Evolutionary conservation across 1,284 basidiomycete genomes (phyloP).

Genomic region (Grifola frondosa): DNA sequence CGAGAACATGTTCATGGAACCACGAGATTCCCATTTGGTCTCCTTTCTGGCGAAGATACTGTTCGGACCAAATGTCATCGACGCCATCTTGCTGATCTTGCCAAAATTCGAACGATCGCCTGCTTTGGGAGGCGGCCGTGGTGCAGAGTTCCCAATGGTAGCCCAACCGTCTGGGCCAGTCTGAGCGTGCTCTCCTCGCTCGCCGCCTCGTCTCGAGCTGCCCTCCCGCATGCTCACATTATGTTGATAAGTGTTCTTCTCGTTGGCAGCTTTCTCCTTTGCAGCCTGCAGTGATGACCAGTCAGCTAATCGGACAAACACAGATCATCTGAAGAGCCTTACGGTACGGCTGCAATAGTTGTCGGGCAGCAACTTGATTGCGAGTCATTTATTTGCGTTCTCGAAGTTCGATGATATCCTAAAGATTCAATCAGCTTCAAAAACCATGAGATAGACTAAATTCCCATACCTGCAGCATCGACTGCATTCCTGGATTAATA

Average conservation of each 20-base stretch:
- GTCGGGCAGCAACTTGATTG: constrained; percentile 76
- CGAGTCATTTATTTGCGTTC: constrained; percentile 78
- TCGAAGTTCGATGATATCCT: constrained; percentile 79
- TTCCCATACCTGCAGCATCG: constrained; percentile 90
- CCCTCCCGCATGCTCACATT: constrained; percentile 62
- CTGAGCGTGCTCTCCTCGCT: constrained; percentile 55
- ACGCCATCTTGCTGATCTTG: constrained; percentile 67
- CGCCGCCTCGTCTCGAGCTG: constrained; percentile 83
- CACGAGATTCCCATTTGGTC: constrained; percentile 65
- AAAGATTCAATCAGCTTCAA: constrained; percentile 2
- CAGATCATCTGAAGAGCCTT: constrained; percentile 62
- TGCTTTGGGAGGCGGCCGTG: constrained; percentile 70
- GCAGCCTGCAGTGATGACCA: constrained; percentile 46
- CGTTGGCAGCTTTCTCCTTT: constrained; percentile 66
- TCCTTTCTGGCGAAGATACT: constrained; percentile 64
- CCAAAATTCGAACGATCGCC: constrained; percentile 87
- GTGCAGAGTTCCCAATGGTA: constrained; percentile 58
- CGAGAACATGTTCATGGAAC: constrained; percentile 86
- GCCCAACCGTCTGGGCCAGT: constrained; percentile 82
- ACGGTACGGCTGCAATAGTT: constrained; percentile 87
- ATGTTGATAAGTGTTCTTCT: constrained; percentile 57
- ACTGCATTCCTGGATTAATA: constrained; percentile 85
- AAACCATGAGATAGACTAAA: constrained; percentile 3
- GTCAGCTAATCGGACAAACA: constrained; percentile 1
- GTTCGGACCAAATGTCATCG: constrained; percentile 72